Conservation (phyloP, 2,329 filamentous ascomycete genomes). For the Trichoderma arundinaceum region DNA sequence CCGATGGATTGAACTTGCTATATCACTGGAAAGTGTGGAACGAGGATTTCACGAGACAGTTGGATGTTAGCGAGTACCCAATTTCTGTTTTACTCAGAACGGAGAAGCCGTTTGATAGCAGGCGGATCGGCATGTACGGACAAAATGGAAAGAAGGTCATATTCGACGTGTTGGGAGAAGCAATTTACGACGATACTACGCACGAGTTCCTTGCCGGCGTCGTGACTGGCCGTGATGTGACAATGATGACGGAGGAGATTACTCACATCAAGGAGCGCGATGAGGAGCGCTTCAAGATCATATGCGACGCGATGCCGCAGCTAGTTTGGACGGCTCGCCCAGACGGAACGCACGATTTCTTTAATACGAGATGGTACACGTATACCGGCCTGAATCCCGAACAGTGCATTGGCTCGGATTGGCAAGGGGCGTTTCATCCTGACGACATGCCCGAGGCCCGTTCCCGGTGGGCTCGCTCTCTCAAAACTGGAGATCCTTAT, state of each 20-base stretch:
- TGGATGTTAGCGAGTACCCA: constrained; percentile 67
- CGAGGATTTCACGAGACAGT: constrained; percentile 66
- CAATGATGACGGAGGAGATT: constrained; percentile 71
- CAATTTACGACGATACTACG: constrained; percentile 68
- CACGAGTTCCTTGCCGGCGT: constrained; percentile 77
- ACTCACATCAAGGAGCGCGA: constrained; percentile 71
- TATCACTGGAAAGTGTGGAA: constrained; percentile 66
- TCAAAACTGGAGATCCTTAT: constrained; percentile 72
- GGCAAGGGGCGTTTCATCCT: constrained; percentile 69
- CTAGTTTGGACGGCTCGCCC: constrained; percentile 76
- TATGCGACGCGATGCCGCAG: constrained; percentile 75
- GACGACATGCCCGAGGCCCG: constrained; percentile 67
- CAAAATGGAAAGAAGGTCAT: constrained; percentile 57
- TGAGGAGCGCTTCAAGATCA: constrained; percentile 74
- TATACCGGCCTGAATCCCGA: constrained; percentile 72
- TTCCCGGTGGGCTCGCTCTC: constrained; percentile 64
- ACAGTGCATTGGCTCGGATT: constrained; percentile 66
- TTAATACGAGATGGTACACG: constrained; percentile 78
- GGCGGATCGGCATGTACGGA: constrained; percentile 68
- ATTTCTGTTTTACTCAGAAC: constrained; percentile 68
- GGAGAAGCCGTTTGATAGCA: constrained; percentile 62
- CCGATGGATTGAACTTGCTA: constrained; percentile 62
- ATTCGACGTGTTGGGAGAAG: constrained; percentile 71
- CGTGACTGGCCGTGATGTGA: constrained; percentile 74
- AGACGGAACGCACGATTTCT: constrained; percentile 73